phyloP scores from a whole-genome alignment of 305 asterid species.

The Fraxinus sp. region DNA sequence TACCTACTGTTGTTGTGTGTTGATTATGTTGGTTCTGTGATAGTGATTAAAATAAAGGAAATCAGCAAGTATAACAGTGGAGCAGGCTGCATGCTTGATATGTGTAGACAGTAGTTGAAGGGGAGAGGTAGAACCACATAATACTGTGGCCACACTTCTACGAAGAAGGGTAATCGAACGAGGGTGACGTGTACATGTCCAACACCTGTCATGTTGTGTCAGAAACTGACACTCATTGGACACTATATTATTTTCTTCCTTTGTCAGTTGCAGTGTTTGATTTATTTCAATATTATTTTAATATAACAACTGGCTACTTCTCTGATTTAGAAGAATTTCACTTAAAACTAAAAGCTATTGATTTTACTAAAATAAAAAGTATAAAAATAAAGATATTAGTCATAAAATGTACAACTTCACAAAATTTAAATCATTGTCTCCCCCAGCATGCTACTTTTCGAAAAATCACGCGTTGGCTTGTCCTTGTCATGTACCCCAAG shows the following conservation, averaged over 20 bases:
- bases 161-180: neutral
- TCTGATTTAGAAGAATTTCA: neutral
- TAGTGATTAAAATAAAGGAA: neutral
- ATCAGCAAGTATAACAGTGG: neutral
- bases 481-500: neutral
- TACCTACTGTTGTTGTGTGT: neutral
- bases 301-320: neutral
- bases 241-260: neutral
- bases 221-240: neutral
- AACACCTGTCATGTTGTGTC: neutral
- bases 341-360: neutral
- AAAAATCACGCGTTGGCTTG: neutral
- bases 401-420: neutral
- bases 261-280: neutral
- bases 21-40: neutral
- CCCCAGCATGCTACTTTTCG: neutral
- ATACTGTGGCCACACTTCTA: neutral
- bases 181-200: neutral
- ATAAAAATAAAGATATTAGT: neutral
- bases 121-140: constrained; percentile 7
- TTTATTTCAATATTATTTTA: neutral
- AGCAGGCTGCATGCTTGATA: neutral
- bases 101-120: neutral
- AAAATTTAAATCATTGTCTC: neutral
- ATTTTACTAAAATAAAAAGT: neutral